Base-by-base conservation (phyloP, 2,329 filamentous ascomycete genomes). In the Thermomyces lanuginosus region DNA sequence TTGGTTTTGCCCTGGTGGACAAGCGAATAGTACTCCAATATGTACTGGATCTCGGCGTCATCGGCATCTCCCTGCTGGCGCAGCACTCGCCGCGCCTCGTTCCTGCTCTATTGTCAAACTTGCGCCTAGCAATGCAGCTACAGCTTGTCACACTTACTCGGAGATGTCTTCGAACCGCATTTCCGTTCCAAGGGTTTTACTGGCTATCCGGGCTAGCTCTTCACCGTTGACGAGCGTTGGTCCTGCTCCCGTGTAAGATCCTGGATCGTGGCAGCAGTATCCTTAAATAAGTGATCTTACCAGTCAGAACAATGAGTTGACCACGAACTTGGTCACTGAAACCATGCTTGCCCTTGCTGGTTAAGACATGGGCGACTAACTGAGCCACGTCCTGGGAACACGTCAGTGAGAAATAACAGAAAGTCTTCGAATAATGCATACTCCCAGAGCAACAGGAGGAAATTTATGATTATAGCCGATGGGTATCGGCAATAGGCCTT, bases 1-100 rank as follows among this genome's bases (percentile, higher is more conserved):
- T 65, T 66, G 0, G 61, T 63, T 48, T 65, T 66, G 10, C 63
- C 62, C 36, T 64, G 60, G 23, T 59, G 51, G 6, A 66, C 61
- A 6, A 66, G 46, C 22, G 56, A 58, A 43, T 64, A 66, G 42
- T 65, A 66, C 35, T 67, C 60, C 4, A 66, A 51, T 4, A 66
- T 37, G 35, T 61, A 63, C 38, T 62, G 37, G 28, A 55, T 48
- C 42, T 66, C 61, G 1, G 55, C 52, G 3, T 44, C 37, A 29
- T 55, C 47, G 17, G 37, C 39, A 4, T 43, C 45, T 5, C 49
- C 43, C 31, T 61, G 55, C 2, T 45, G 36, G 5, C 47, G 40
- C 9, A 62, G 46, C 14, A 56, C 43, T 26, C 43, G 41, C 31
- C 44, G 48, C 5, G 53, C 51, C 36, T 55, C 44, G 8, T 22